Evolutionary conservation across 2,329 filamentous ascomycete genomes (phyloP), one percentile per base, ranked within the genome.

Genomic region (Paracoccidioides brasiliensis): DNA sequence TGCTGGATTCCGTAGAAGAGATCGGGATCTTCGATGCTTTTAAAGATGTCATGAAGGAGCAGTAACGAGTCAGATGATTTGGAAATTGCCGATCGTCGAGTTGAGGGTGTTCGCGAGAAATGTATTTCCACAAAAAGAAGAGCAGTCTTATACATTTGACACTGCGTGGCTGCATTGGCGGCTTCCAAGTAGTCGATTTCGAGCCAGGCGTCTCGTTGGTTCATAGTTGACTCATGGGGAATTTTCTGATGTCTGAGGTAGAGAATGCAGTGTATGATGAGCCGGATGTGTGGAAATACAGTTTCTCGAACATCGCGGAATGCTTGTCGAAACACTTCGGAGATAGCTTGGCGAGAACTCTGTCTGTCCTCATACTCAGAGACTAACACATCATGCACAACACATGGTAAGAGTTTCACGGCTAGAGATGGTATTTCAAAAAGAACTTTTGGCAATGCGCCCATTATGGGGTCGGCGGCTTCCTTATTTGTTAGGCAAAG

Each of bases 1-100:
- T 94, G 86, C 44, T 88, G 81, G 6, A 96, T 78, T 3, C 93
- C 94, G 66, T 98, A 98, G 68, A 95, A 98, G 0, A 90, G 85
- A 68, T 99, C 93, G 1, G 90, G 91, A 64, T 99, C 94, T 65
- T 96, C 90, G 49, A 98, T 86, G 58, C 88, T 91, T 66, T 88
- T 86, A 67, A 93, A 98, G 2, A 98, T 90, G 0, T 80, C 76
- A 46, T 95, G 77, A 10, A 97, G 75, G 1, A 94, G 76, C 35
- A 87, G 81, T 3, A 80, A 78, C 5, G 87, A 80, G 32, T 83
- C 73, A 49, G 75, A 66, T 61, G 61, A 69, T 67, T 78, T 72
- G 61, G 74, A 76, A 2, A 75, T 72, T 2, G 85, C 89, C 7
- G 86, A 85, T 52, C 87, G 80, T 57, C 87, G 79, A 45, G 85